Evolutionary conservation across 116 monocot species (phyloP).

Genomic region (Papilionanthe hybrid): DNA sequence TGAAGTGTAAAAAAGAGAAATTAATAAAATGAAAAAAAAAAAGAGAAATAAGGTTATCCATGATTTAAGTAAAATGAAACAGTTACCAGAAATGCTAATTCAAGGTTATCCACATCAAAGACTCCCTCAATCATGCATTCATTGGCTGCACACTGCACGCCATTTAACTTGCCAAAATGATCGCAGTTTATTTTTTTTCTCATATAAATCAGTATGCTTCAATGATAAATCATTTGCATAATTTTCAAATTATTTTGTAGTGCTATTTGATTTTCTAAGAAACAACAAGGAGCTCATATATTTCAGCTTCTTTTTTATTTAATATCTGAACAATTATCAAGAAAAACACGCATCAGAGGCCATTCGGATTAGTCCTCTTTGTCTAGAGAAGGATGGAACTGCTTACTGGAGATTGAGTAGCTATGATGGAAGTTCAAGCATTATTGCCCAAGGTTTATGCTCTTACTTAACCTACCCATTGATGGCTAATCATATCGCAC

Average conservation of each 20-base stretch:
- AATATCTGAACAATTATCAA: constrained; percentile 4
- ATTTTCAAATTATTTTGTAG: background rate
- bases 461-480: background rate
- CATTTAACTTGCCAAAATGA: background rate
- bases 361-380: constrained; percentile 39
- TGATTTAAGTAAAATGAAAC: too few relatives aligned
- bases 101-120: background rate
- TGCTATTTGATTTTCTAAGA: background rate
- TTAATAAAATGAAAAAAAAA: too few relatives aligned
- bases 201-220: background rate
- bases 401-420: constrained; percentile 50
- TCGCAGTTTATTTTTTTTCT: background rate
- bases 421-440: constrained; percentile 13
- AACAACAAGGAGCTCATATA: background rate
- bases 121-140: background rate
- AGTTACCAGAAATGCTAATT: too few relatives aligned
- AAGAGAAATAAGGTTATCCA: too few relatives aligned
- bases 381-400: constrained; percentile 26
- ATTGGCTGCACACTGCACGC: background rate
- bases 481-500: background rate
- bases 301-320: background rate
- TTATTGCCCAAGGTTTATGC: constrained; percentile 55
- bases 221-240: background rate
- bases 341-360: constrained; percentile 42
- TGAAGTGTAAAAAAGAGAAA: too few relatives aligned